A percentile compares a stretch with the other conserved stretches of the same genome.
Evolutionary conservation across 1,284 basidiomycete species (phyloP).

Genomic region (Singerocomus inundabilis): DNA sequence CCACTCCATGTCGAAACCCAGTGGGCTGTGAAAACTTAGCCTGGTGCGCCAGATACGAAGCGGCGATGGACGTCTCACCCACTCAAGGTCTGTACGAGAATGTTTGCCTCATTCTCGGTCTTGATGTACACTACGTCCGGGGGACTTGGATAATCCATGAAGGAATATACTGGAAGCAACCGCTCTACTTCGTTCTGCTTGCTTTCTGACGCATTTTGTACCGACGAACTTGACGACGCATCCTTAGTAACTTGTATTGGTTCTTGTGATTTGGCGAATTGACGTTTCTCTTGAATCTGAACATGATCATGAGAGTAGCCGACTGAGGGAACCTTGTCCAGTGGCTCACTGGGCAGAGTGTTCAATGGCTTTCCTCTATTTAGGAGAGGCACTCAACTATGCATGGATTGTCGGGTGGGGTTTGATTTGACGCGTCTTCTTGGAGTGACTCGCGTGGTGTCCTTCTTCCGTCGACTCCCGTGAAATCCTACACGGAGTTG

Average conservation of each 20-base stretch:
- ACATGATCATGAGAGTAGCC: background rate
- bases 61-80: slow-evolving; percentile 32
- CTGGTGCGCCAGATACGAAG: background rate
- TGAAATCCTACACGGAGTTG: background rate
- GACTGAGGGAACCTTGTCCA: background rate
- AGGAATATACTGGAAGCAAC: slow-evolving; percentile 39
- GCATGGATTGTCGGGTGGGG: background rate
- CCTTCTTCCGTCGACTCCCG: background rate
- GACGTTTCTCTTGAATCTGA: background rate
- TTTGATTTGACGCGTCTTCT: background rate
- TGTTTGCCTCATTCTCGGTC: slow-evolving; percentile 44
- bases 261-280: background rate
- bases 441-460: background rate
- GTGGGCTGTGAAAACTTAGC: slow-evolving; percentile 36
- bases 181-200: slow-evolving; percentile 2
- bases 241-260: slow-evolving; percentile 1
- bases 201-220: background rate
- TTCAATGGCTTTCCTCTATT: background rate
- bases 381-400: slow-evolving; percentile 13
- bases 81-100: slow-evolving; percentile 38
- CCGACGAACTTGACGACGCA: slow-evolving; percentile 4
- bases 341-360: slow-evolving; percentile 1
- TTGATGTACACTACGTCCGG: slow-evolving; percentile 42
- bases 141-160: slow-evolving; percentile 33
- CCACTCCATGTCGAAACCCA: slow-evolving; percentile 68